Evolutionary conservation across 2,329 filamentous ascomycete species (phyloP).

Genomic region (Pseudogymnoascus verrucosus): DNA sequence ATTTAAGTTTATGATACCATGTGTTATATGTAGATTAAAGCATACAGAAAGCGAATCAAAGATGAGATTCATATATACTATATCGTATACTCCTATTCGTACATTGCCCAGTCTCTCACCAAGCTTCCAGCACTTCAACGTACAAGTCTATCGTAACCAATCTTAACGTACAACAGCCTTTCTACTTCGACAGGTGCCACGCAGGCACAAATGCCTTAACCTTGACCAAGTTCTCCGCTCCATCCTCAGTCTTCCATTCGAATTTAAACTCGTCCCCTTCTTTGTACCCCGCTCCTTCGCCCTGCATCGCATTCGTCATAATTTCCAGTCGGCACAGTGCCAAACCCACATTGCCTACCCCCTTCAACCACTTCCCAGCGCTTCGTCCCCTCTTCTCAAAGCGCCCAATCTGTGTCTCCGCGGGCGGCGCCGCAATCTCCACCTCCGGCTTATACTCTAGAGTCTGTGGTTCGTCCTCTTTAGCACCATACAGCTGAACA

Average conservation of each 20-base stretch:
- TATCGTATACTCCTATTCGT: background rate
- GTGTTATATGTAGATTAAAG: background rate
- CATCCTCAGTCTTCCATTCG: conserved; percentile 35
- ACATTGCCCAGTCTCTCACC: background rate
- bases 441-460: conserved; percentile 41
- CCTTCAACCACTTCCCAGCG: conserved; percentile 71
- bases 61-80: background rate
- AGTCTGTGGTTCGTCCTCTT: conserved; percentile 30
- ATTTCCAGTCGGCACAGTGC: conserved; percentile 80
- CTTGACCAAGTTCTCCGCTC: conserved; percentile 37
- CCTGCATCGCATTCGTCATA: conserved; percentile 73
- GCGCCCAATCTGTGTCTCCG: conserved; percentile 41
- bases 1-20: conserved; percentile 2
- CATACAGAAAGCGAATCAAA: background rate
- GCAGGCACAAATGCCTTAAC: conserved; percentile 76
- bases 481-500: conserved; percentile 57
- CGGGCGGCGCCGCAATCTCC: conserved; percentile 34
- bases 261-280: conserved; percentile 41
- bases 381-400: conserved; percentile 54
- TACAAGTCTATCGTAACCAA: background rate
- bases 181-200: conserved; percentile 43
- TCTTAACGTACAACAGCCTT: background rate
- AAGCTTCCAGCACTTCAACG: background rate
- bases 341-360: conserved; percentile 78
- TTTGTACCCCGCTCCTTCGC: conserved; percentile 44